A percentile compares a stretch with the other conserved stretches of the same genome.
Evolutionary conservation across 164 flowering plant species (phyloP).

Genomic region (Vitis vinifera): DNA sequence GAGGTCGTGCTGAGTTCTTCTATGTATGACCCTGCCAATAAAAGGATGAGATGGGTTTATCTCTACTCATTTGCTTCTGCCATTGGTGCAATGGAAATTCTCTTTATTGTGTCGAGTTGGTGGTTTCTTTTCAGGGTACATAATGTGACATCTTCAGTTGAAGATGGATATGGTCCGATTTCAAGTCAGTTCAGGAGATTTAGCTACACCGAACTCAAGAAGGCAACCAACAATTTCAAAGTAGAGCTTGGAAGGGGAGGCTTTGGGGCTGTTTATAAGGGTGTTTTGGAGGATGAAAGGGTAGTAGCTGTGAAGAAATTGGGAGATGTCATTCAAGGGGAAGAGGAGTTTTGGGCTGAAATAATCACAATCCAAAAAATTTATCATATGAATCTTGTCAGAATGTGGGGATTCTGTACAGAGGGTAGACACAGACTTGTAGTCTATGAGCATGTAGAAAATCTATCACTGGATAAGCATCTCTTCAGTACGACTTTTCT

Average conservation of each 20-base stretch:
- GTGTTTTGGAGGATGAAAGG: slow-evolving; percentile 34
- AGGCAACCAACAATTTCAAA: slow-evolving; percentile 39
- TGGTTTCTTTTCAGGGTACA: slow-evolving; percentile 22
- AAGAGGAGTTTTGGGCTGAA: slow-evolving; percentile 51
- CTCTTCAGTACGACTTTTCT: slow-evolving; percentile 12
- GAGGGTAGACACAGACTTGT: slow-evolving; percentile 22
- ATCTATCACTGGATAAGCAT: slow-evolving; percentile 28
- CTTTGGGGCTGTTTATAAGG: slow-evolving; percentile 45
- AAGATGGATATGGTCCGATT: slow-evolving; percentile 25
- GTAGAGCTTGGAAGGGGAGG: slow-evolving; percentile 50
- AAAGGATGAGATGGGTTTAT: slow-evolving; percentile 21
- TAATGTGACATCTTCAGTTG: slow-evolving; percentile 11
- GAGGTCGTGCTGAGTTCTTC: slow-evolving; percentile 1
- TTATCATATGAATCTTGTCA: slow-evolving; percentile 31
- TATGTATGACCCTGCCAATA: slow-evolving; percentile 1
- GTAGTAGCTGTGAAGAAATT: slow-evolving; percentile 47
- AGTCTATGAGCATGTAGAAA: slow-evolving; percentile 28
- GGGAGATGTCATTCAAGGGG: slow-evolving; percentile 30
- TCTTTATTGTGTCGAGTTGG: slow-evolving; percentile 22
- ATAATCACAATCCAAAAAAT: slow-evolving; percentile 33
- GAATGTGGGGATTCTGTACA: slow-evolving; percentile 37
- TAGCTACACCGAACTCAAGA: slow-evolving; percentile 38
- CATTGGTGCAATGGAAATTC: slow-evolving; percentile 30
- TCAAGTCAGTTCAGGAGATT: slow-evolving; percentile 37
- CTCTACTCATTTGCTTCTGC: slow-evolving; percentile 23